Base-by-base conservation (phyloP, 73 alveolate genomes). In the Paramecium caudatum region DNA sequence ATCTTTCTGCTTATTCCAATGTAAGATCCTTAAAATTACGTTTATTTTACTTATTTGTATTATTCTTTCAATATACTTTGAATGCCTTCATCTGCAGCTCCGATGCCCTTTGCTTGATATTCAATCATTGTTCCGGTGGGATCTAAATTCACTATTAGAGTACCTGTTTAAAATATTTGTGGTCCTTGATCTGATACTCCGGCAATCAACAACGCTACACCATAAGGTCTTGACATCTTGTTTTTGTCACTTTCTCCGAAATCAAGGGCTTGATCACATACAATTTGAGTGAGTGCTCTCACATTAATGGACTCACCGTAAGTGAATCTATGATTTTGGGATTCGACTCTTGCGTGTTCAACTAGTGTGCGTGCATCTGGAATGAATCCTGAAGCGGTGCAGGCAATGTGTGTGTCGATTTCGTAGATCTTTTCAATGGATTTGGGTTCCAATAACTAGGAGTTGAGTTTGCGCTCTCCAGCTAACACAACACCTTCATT, bases 181-280 rank as follows among this genome's bases (percentile, higher is more conserved):
- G 99, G 97, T 8, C 99, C 99, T 68, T 92, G 93, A 33, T 90
- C 96, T 91, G 96, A 98, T 46, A 96, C 98, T 90, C 99, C 99
- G 32, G 99, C 99, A 16, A 97, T 94, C 30, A 97, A 74, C 48
- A 97, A 93, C 5, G 98, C 97, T 16, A 96, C 99, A 65, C 99
- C 99, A 86, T 95, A 97, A 41, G 99, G 99, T 91, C 99, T 91
- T 15, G 97, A 94, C 96, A 96, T 96, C 61, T 94, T 94, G 5
- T 45, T 91, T 88, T 95, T 91, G 16, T 93, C 91, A 32, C 98
- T 97, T 87, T 97, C 99, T 47, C 99, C 99, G 80, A 97, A 97
- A 91, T 96, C 95, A 62, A 97, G 93, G n/a, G 99, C 98, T 41
- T 94, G 81, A 92, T 97, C 99, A 62, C 98, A 95, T 23, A 97